phyloP scores from a whole-genome alignment of 208 protist species.

The Trypanosoma platydactyli region DNA sequence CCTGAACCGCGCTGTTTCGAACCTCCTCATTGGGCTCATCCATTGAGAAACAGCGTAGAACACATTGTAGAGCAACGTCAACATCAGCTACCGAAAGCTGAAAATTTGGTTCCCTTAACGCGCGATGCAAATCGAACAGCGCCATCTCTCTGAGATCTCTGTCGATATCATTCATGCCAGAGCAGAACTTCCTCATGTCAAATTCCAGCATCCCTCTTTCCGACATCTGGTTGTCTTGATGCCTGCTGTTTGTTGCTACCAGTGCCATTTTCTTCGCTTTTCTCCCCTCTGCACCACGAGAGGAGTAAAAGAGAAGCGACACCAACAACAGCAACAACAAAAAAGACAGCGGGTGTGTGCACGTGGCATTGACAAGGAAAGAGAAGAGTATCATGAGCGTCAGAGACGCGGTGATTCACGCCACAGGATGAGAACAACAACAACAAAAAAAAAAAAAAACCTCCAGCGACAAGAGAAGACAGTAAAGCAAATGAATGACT shows the following conservation, averaged over 20 bases:
- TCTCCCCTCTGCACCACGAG: no score
- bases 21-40: slow-evolving; percentile 40
- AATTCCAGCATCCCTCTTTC: slow-evolving; percentile 25
- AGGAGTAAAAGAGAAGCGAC: no score
- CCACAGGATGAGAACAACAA: no score
- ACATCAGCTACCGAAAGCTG: slow-evolving; percentile 10
- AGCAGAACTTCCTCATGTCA: slow-evolving; percentile 35
- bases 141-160: slow-evolving; percentile 71
- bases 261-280: no score
- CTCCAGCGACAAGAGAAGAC: no score
- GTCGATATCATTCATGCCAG: slow-evolving; percentile 59
- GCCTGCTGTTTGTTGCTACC: slow-evolving; percentile 14
- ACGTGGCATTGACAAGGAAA: no score
- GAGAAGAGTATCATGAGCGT: no score
- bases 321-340: no score
- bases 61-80: slow-evolving; percentile 30
- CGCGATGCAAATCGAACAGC: slow-evolving; percentile 59
- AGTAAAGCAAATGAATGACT: no score
- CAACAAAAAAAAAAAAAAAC: no score
- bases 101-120: slow-evolving; percentile 26
- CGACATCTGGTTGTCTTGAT: slow-evolving; percentile 7
- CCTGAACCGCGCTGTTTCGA: slow-evolving; percentile 34
- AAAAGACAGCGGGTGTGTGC: no score
- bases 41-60: slow-evolving; percentile 42
- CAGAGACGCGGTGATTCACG: no score